Evolutionary conservation across 768 basidiomycete species (phyloP), one percentile per base, ranked within the genome.

Genomic region (Leccinum obscurum): DNA sequence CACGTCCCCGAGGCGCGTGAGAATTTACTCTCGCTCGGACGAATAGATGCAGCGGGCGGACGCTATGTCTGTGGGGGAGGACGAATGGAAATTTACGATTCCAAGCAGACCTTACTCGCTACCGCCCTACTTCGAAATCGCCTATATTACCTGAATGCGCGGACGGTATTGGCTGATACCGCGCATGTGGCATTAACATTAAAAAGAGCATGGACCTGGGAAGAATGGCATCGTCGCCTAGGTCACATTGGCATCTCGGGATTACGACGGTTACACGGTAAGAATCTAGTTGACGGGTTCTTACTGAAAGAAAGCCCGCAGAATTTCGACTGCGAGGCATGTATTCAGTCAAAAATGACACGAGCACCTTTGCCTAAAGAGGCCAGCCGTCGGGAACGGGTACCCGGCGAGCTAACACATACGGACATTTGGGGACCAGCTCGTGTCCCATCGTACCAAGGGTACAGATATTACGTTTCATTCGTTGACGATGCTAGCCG

Each of bases 71-170:
- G 37, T 3, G 3, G 6, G 6, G 15, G 37, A 17, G 37, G 37
- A 6, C 37, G 6, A 7, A 7, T 39, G 37, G 37, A 39, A 77
- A 24, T 24, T 24, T 24, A 24, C 24, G 24, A 24, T 24, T 24
- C 24, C 24, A 24, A 24, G 24, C 24, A 24, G 24, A 24, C 24
- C 56, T 41, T 41, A 9, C 39, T 41, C 7, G 17, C 17, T 2
- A 41, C 39, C 17, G 8, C 39, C 39, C 9, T 17, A 4, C 6
- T 41, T 28, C 14, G 50, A 28, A 17, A 51, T 51, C 28, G 26
- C 50, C 28, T 51, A 51, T 51, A 24, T 17, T 51, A 51, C 50
- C 50, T 51, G 39, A 41, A 41, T 41, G 17, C 3, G 17, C 39
- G 2, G 15, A 8, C 17, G 7, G 17, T n/a, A 41, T 14, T 14